Base-by-base conservation (phyloP, 192 early-diverging fungal species). In the Backusella mclennaniae region DNA sequence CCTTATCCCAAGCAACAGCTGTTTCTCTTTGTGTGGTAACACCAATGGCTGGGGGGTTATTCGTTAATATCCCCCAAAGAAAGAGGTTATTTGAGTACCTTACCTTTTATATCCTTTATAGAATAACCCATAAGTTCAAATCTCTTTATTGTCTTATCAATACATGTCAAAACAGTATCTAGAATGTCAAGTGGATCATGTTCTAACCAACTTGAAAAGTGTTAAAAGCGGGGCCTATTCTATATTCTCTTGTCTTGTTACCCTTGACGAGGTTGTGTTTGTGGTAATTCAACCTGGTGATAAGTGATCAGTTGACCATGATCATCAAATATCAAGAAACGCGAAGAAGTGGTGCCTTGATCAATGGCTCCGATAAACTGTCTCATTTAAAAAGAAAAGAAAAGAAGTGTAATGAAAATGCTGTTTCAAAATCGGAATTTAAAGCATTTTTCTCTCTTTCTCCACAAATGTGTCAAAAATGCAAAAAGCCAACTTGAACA, bases 1-100 rank as follows among this genome's bases (percentile, higher is more conserved):
- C 82, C 52, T 77, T 86, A 85, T 98, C 95, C 95, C 96, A 98
- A n/a, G 87, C 92, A 31, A 96, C 87, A 6, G 92, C 90, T 4
- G 96, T 97, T 80, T 98, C 96, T 76, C 96, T 90, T 84, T 98
- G 96, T 86, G 96, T 98, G 29, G 96, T 98, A 74, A 98, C 93
- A 5, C 96, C 96, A 29, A 98, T 70, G 21, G 56, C 56, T 63
- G 12, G 2, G 33, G 33, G 33, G 33, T 29, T 11, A 63, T 29
- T 11, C 9, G 21, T 63, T 63, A 59, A 59, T 59, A 59, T 12
- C 8, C 7, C 6, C 2, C 6, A 41, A 41, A 44, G 15, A 17
- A 44, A 17, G 42, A 17, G 15, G 3, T 1, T 44, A 15, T 44
- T 17, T 44, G 14, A 15, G 5, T 3, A 44, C 42, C 4, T 17